Evolutionary conservation across 495 filamentous ascomycete species (phyloP), one percentile per base, ranked within the genome.

Genomic region (Hyaloscypha variabilis): DNA sequence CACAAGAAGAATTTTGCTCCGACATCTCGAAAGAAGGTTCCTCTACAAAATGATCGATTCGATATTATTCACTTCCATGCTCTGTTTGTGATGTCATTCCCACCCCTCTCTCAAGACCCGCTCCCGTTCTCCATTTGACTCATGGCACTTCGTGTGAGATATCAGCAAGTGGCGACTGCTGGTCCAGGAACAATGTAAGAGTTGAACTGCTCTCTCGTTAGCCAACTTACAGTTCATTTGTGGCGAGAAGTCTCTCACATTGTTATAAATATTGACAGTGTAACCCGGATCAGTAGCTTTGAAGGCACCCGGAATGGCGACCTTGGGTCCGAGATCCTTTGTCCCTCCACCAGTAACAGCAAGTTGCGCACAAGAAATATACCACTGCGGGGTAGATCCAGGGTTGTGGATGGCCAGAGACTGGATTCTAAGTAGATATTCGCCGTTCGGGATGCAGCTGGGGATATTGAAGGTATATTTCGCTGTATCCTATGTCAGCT

Each of bases 361-460:
- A 68, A 88, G 61, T 66, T 89, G 86, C n/a, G 81, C 86, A 59
- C 87, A 89, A 62, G 75, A 73, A 67, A 86, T 74, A 67, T 86
- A 87, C 67, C 81, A 86, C 71, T 65, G 75, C 59, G 74, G 81
- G 8, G 73, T 75, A 64, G 58, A 63, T 28, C 77, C 79, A 19
- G 82, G 82, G 77, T 86, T 87, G 75, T 87, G 83, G 67, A 87
- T 81, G 39, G 80, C 86, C 21, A 88, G 79, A 8, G 78, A 78
- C 69, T 89, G 85, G 58, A 85, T 83, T 4, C 86, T 79, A 31
- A 88, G 73, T 51, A 89, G 81, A 65, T 89, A 89, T 60, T 88
- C 82, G 58, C 86, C 86, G 60, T 74, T 75, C 1, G 81, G 74
- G 68, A 86, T 76, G 65, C 78, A 80, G 64, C 76, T 77, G n/a